Conservation (phyloP, 176 grass and related monocot species). For the Thalia dealbata region DNA sequence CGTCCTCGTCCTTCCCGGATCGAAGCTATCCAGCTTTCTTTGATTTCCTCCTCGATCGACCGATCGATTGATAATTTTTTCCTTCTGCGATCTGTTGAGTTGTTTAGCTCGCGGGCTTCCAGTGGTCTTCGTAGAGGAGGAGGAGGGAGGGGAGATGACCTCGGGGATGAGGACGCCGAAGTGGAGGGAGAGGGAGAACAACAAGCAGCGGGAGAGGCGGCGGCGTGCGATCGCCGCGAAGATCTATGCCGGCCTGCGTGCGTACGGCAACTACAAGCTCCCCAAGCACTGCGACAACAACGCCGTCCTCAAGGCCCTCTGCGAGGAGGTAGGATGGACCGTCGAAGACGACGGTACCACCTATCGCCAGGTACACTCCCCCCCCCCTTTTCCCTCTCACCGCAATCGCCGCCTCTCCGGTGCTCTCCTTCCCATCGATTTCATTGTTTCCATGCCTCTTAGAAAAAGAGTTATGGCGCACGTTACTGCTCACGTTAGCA, state of each 20-base stretch:
- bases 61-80: too few species aligned
- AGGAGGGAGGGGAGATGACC: background rate
- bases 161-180: slow-evolving; percentile 22
- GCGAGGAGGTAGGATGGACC: slow-evolving; percentile 22
- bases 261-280: slow-evolving; percentile 23
- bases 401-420: background rate
- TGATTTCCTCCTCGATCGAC: too few species aligned
- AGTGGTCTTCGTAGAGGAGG: background rate
- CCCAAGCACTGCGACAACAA: slow-evolving; percentile 35
- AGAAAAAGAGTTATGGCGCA: too few species aligned
- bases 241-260: slow-evolving; percentile 20
- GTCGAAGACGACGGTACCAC: slow-evolving; percentile 26
- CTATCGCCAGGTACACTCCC: slow-evolving; percentile 17
- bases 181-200: slow-evolving; percentile 30
- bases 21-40: too few species aligned
- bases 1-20: too few species aligned
- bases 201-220: slow-evolving; percentile 28
- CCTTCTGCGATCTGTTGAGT: background rate
- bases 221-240: slow-evolving; percentile 23
- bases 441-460: background rate
- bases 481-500: too few species aligned
- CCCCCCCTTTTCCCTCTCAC: background rate
- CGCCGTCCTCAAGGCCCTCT: slow-evolving; percentile 23
- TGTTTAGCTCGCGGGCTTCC: background rate
- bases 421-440: background rate